A percentile compares a stretch with the other conserved stretches of the same genome.
These are phyloP conservation scores for Tolypocladium paradoxum DNA, from an alignment of 2,329 filamentous ascomycete genomes.

Conservation along the genomic window DNA sequence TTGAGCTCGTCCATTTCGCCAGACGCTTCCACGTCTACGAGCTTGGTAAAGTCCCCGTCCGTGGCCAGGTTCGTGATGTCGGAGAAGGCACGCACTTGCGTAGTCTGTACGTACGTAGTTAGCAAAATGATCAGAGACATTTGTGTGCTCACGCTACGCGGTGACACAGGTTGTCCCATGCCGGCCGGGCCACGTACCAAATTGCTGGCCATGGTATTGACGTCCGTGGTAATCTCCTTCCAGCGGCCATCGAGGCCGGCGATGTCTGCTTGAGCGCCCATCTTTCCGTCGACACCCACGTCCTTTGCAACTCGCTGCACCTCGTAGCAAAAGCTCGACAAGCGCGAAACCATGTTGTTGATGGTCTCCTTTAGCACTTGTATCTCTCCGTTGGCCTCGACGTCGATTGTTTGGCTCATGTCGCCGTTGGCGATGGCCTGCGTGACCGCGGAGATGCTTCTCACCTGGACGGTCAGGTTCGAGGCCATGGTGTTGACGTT, in stretches of 20 bases:
- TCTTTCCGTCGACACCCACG: constrained; percentile 94
- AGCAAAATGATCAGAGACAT: neutral
- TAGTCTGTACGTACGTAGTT: constrained; percentile 52
- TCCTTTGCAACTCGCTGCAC: constrained; percentile 93
- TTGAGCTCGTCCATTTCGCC: constrained; percentile 99
- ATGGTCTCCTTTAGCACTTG: constrained; percentile 90
- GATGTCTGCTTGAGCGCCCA: constrained; percentile 94
- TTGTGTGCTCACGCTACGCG: neutral
- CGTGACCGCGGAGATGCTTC: constrained; percentile 87
- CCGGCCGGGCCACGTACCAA: constrained; percentile 31
- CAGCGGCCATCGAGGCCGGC: constrained; percentile 86
- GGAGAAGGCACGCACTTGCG: constrained; percentile 93
- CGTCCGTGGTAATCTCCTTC: constrained; percentile 97
- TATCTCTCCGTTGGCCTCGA: constrained; percentile 91
- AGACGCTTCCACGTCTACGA: constrained; percentile 92
- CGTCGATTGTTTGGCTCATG: constrained; percentile 91
- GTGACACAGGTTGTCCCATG: neutral
- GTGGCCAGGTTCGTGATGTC: constrained; percentile 98
- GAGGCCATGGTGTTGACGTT: constrained; percentile 73
- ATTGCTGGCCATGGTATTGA: constrained; percentile 80
- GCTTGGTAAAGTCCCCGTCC: constrained; percentile 92
- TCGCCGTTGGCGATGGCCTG: constrained; percentile 93
- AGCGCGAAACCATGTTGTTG: constrained; percentile 94
- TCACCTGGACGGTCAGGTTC: constrained; percentile 63
- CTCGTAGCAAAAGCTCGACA: constrained; percentile 93